phyloP scores from a whole-genome alignment of 2,329 filamentous ascomycete genomes.

The Fusarium sp. region DNA sequence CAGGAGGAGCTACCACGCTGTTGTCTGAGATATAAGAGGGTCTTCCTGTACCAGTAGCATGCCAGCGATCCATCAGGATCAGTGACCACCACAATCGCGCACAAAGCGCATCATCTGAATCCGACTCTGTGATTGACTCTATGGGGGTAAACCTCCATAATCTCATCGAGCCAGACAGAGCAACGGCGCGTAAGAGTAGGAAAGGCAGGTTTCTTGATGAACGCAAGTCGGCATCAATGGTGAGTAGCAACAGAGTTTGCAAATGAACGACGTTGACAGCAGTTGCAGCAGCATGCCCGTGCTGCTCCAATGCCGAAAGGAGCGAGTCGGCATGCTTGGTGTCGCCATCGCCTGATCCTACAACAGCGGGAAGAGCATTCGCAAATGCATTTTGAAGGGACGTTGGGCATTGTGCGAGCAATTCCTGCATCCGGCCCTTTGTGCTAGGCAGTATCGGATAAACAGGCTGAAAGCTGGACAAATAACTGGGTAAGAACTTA shows the following conservation, averaged over 20 bases:
- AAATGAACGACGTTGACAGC: constrained; percentile 68
- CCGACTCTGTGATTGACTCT: constrained; percentile 62
- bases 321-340: constrained; percentile 60
- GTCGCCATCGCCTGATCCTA: constrained; percentile 54
- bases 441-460: constrained; percentile 74
- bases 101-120: constrained; percentile 71
- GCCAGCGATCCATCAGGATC: constrained; percentile 78
- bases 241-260: constrained; percentile 74
- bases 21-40: constrained; percentile 72
- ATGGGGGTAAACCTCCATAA: constrained; percentile 61
- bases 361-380: constrained; percentile 69
- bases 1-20: constrained; percentile 68
- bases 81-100: constrained; percentile 79
- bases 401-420: constrained; percentile 67
- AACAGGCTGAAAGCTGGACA: constrained; percentile 72
- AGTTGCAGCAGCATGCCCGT: constrained; percentile 53
- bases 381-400: constrained; percentile 72
- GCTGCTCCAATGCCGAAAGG: constrained; percentile 64
- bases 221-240: constrained; percentile 70
- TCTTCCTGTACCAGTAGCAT: constrained; percentile 74
- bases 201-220: constrained; percentile 61
- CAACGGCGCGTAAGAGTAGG: constrained; percentile 74
- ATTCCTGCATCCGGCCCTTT: constrained; percentile 65
- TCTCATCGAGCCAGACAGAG: constrained; percentile 73
- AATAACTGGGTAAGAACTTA: constrained; percentile 61